Evolutionary conservation across 257 asterid species (phyloP).

Genomic region (Solanum bukasovii): DNA sequence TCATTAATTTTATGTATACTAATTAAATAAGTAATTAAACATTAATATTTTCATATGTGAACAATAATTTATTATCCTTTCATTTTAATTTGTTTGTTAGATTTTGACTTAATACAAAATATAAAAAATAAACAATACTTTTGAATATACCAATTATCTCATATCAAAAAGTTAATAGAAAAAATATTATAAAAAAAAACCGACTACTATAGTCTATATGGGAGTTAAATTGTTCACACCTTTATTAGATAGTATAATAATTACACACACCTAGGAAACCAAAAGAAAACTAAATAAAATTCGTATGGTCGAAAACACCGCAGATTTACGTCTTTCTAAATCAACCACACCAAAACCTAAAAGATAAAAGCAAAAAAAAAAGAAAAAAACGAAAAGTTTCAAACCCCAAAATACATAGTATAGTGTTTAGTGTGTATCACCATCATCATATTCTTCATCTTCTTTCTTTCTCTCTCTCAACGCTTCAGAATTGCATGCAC

Average conservation of each 20-base stretch:
- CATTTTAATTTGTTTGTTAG: too few relatives aligned
- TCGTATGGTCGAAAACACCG: background rate
- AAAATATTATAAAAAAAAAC: too few relatives aligned
- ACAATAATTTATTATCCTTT: too few relatives aligned
- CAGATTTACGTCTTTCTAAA: background rate
- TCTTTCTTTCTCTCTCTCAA: background rate
- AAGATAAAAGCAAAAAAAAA: background rate
- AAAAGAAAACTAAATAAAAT: background rate
- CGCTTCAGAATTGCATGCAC: slow-evolving; percentile 4
- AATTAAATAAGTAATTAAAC: too few relatives aligned
- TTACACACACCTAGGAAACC: too few relatives aligned
- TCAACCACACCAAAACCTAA: background rate
- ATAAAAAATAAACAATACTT: too few relatives aligned
- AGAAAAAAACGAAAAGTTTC: background rate
- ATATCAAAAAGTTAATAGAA: too few relatives aligned
- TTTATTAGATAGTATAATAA: too few relatives aligned
- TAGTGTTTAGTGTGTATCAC: background rate
- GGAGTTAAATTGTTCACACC: background rate
- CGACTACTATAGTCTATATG: too few relatives aligned
- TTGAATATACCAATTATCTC: too few relatives aligned
- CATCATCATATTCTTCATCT: background rate
- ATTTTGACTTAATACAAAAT: background rate
- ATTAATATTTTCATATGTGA: background rate
- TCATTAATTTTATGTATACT: too few relatives aligned
- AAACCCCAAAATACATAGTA: background rate